Conservation (phyloP, 768 basidiomycete genomes). For the Amanita brunnescens region DNA sequence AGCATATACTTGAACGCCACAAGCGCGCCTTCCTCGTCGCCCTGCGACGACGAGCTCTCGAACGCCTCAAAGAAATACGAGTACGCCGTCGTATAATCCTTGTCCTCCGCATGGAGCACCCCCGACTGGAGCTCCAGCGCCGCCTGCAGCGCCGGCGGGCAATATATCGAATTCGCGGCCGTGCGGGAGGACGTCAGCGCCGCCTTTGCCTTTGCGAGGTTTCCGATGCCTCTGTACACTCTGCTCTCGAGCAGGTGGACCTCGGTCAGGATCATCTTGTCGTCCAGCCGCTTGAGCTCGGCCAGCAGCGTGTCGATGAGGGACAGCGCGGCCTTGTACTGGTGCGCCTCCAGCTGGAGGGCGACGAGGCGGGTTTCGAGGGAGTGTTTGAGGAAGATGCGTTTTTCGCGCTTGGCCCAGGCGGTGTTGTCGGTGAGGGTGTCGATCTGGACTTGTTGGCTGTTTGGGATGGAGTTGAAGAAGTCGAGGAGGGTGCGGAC, state of each 20-base stretch:
- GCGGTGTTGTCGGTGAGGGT: constrained; percentile 87
- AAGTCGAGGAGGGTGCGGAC: constrained; percentile 91
- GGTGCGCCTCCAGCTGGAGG: constrained; percentile 69
- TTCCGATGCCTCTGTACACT: constrained; percentile 84
- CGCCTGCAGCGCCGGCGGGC: constrained; percentile 38
- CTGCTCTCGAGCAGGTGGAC: constrained; percentile 91
- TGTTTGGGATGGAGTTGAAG: constrained; percentile 73
- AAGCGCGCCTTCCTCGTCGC: constrained; percentile 59
- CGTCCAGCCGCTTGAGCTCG: constrained; percentile 89
- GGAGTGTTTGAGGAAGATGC: constrained; percentile 92
- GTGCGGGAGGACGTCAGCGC: constrained; percentile 86
- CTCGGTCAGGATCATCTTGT: constrained; percentile 97
- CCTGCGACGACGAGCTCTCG: constrained; percentile 76
- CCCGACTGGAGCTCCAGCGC: constrained; percentile 50
- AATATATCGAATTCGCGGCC: constrained; percentile 94
- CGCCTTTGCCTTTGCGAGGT: constrained; percentile 87
- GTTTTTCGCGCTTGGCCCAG: constrained; percentile 88
- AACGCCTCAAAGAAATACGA: constrained; percentile 98
- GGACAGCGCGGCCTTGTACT: constrained; percentile 69
- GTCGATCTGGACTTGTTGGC: constrained; percentile 66
- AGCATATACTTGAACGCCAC: constrained; percentile 96
- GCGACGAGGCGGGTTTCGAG: constrained; percentile 83
- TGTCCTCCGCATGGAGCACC: constrained; percentile 91
- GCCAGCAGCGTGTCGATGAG: constrained; percentile 84
- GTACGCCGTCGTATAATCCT: constrained; percentile 95